Evolutionary conservation across 2,329 filamentous ascomycete genomes (phyloP), one percentile per base, ranked within the genome.

Genomic region (Epicoccum nigrum): DNA sequence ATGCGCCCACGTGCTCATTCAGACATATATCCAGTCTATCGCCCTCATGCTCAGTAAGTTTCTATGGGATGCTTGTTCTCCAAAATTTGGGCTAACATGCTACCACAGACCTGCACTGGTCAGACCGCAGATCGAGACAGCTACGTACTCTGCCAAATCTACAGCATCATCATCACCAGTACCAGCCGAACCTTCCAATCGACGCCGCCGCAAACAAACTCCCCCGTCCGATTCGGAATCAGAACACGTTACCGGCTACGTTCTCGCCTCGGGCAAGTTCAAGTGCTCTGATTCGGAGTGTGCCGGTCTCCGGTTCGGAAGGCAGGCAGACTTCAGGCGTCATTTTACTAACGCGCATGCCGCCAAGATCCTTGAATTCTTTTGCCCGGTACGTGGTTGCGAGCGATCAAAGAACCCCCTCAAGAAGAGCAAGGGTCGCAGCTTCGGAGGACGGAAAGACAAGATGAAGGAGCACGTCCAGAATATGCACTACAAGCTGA

Each of bases 241-340:
- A 3, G 61, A 60, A 20, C 46, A 38, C 0, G 21, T 58, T 2
- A 65, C 67, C 11, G 69, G 67, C n/a, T 51, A 63, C 32, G 60
- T 71, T 8, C 62, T 68, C 3, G 40, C 45, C 2, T 44, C 55
- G 30, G 60, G 63, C 1, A 63, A 58, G 17, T 68, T 70, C 49
- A 53, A 54, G n/a, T 72, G 69, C 41, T 25, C 59, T 2, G 41
- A 60, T 2, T 7, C 51, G 7, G 19, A 39, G 0, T 72, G 69
- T 34, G 19, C 35, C 5, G 51, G 56, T 11, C 27, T 61, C 3
- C 57, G 43, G 1, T 72, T 71, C 28, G 63, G 63, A 7, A 61
- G 69, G 2, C 62, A 65, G 12, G 69, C 69, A 1, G 69, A 72
- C 38, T 60, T 72, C 16, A 61, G 66, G 4, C 59, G 69, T 1